phyloP scores from a whole-genome alignment of 352 stramenopile species.

The Phytophthora foliorum region DNA sequence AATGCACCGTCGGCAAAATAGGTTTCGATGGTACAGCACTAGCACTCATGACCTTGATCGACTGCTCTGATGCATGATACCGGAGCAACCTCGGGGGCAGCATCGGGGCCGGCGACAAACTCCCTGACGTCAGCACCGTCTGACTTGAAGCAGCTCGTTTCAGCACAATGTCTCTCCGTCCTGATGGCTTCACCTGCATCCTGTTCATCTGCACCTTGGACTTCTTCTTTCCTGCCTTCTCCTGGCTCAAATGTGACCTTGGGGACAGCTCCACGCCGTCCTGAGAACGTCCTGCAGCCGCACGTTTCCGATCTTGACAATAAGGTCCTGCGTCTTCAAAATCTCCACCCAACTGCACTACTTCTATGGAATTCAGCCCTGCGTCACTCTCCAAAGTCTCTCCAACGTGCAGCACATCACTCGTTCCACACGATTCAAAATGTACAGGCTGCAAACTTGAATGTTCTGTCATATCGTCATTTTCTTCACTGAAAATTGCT shows the following conservation, averaged over 20 bases:
- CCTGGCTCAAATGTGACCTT: constrained; percentile 3
- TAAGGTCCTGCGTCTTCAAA: constrained; percentile 1
- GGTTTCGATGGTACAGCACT: constrained; percentile 20
- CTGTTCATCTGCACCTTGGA: constrained; percentile 25
- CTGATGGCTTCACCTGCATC: background rate
- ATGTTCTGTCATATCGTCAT: constrained; percentile 1
- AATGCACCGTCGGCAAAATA: constrained; percentile 63
- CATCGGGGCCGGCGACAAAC: constrained; percentile 6
- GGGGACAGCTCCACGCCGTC: constrained; percentile 11
- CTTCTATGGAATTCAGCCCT: too few species aligned
- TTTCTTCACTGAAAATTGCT: constrained; percentile 30
- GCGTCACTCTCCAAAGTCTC: background rate
- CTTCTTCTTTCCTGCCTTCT: constrained; percentile 39
- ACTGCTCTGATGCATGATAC: constrained; percentile 22
- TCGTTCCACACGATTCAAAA: background rate
- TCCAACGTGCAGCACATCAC: background rate
- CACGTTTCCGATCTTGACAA: constrained; percentile 32
- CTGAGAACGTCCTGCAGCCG: background rate
- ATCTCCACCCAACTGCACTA: background rate
- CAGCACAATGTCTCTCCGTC: background rate
- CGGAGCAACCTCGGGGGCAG: constrained; percentile 14
- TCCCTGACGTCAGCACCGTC: background rate
- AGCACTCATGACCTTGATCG: constrained; percentile 3
- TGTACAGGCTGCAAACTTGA: background rate
- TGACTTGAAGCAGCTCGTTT: constrained; percentile 35